phyloP scores from a whole-genome alignment of 2,329 filamentous ascomycete species.

The Waltergamsia citrina region DNA sequence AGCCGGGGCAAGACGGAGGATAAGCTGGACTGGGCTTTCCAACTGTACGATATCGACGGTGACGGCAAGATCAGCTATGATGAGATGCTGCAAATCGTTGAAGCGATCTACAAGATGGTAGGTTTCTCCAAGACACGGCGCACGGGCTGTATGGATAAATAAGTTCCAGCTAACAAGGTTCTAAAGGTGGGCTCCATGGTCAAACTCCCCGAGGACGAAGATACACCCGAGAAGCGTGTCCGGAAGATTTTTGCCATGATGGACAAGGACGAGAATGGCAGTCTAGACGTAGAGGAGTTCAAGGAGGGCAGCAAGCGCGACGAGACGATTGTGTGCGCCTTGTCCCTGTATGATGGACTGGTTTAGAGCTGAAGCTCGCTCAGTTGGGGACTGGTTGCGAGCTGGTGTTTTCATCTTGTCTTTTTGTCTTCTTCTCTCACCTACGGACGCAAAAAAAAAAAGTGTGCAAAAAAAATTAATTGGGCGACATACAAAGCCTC shows the following conservation, averaged over 20 bases:
- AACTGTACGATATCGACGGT: slow-evolving; percentile 97
- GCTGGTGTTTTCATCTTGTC: slow-evolving; percentile 2
- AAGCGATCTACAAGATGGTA: slow-evolving; percentile 99
- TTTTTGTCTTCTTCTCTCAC: slow-evolving; percentile 5
- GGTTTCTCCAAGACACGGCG: slow-evolving; percentile 4
- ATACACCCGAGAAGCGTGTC: slow-evolving; percentile 97
- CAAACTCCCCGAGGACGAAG: slow-evolving; percentile 95
- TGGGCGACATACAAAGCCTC: no score
- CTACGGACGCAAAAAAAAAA: no score
- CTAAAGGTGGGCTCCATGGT: slow-evolving; percentile 93
- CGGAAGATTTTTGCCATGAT: slow-evolving; percentile 99
- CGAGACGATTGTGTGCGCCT: slow-evolving; percentile 94
- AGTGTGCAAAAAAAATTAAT: no score
- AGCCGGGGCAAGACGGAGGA: slow-evolving; percentile 98
- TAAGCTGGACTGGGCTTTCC: slow-evolving; percentile 98
- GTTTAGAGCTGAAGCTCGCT: slow-evolving; percentile 42
- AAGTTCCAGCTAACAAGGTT: slow-evolving; percentile 5
- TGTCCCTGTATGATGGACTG: slow-evolving; percentile 92
- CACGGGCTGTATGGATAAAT: not conserved
- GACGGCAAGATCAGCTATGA: slow-evolving; percentile 99
- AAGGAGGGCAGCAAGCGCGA: slow-evolving; percentile 98
- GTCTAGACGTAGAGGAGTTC: slow-evolving; percentile 94
- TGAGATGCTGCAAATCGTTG: slow-evolving; percentile 97
- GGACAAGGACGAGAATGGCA: slow-evolving; percentile 99
- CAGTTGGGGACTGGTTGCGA: not conserved